These are phyloP conservation scores for Russula compacta DNA, from an alignment of 768 basidiomycete species.

Conservation along the genomic window DNA sequence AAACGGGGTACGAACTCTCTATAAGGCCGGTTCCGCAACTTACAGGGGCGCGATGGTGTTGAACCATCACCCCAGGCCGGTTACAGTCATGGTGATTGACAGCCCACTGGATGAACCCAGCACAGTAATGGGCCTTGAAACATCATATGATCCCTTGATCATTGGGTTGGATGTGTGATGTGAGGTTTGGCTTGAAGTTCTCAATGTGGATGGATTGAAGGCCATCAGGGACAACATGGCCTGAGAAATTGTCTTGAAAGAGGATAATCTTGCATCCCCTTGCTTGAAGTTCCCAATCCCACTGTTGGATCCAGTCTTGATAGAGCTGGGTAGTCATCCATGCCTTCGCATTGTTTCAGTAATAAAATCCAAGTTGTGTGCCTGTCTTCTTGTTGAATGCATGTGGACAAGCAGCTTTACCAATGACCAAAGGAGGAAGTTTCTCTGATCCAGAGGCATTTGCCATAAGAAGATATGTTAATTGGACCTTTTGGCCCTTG, in stretches of 20 bases:
- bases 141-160: background rate
- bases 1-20: too few species aligned
- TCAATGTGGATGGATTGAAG: background rate
- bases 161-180: background rate
- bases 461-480: background rate
- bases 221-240: background rate
- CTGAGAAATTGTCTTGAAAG: too few species aligned
- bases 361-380: too few species aligned
- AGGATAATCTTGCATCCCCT: too few species aligned
- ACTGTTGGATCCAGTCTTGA: too few species aligned
- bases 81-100: background rate
- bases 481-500: background rate
- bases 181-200: background rate
- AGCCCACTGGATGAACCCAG: background rate
- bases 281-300: too few species aligned
- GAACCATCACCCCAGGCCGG: too few species aligned
- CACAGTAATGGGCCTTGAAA: background rate
- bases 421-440: background rate
- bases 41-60: too few species aligned
- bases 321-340: too few species aligned
- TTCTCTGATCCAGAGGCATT: background rate
- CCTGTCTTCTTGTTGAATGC: too few species aligned
- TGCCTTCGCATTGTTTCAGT: too few species aligned
- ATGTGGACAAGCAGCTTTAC: background rate
- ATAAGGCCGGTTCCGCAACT: too few species aligned